Evolutionary conservation across 202 grass and related monocot genomes (phyloP).

Genomic region (Eragrostis tef): DNA sequence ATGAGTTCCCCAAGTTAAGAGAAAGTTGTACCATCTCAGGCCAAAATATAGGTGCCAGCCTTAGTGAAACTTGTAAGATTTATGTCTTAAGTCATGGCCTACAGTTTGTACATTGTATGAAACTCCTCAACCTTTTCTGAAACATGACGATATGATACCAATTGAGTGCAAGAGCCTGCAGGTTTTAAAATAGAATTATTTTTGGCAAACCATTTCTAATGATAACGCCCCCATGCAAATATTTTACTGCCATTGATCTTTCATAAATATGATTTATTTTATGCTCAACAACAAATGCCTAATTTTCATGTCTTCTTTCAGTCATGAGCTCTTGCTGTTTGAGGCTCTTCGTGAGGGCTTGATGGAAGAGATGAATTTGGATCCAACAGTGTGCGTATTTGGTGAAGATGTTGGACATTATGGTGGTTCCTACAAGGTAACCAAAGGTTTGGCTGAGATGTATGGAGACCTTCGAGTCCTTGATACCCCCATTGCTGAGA

Average conservation of each 20-base stretch:
- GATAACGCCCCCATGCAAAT: too few species aligned
- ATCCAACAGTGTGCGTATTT: constrained; percentile 76
- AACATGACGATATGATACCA: neutral
- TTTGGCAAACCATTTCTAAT: neutral
- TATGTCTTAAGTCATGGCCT: neutral
- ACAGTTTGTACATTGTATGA: neutral
- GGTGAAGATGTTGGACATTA: constrained; percentile 88
- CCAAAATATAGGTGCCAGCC: neutral
- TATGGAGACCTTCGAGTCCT: constrained; percentile 83
- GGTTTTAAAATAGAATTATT: neutral
- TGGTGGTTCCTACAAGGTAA: constrained; percentile 89
- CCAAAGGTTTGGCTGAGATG: constrained; percentile 71
- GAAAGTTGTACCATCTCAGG: neutral
- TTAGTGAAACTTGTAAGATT: neutral
- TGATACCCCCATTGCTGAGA: constrained; percentile 87
- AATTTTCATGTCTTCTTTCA: constrained; percentile 40
- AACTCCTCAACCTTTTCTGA: constrained; percentile 19
- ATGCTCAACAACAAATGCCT: constrained; percentile 10
- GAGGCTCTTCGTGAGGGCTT: constrained; percentile 81
- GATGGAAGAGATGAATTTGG: constrained; percentile 79
- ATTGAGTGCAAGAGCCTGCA: neutral
- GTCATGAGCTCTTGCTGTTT: constrained; percentile 74
- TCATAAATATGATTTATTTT: constrained; percentile 8
- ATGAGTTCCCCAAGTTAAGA: neutral
- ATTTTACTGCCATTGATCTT: constrained; percentile 14